phyloP scores from a whole-genome alignment of 192 early-diverging fungal species.

The Backusella circina region DNA sequence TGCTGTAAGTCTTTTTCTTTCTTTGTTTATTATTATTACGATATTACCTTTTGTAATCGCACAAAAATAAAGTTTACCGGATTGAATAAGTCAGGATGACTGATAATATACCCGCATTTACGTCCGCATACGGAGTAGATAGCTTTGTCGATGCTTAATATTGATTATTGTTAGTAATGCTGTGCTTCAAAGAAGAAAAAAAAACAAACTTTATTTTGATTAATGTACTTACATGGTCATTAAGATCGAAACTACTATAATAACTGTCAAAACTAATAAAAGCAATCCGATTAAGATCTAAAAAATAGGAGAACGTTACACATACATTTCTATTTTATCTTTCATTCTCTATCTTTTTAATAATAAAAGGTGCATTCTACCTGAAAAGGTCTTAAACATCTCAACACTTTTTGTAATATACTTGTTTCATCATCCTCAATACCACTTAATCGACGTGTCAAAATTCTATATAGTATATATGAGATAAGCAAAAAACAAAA shows the following conservation, averaged over 20 bases:
- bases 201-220: background rate
- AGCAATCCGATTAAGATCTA: constrained; percentile 27
- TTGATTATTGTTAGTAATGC: background rate
- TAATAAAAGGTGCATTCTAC: background rate
- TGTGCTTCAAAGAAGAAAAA: background rate
- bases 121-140: constrained; percentile 45
- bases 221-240: constrained; percentile 27
- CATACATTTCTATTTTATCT: background rate
- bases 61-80: constrained; percentile 51
- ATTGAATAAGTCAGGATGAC: constrained; percentile 43
- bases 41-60: constrained; percentile 37
- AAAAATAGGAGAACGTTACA: background rate
- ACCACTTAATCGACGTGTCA: constrained; percentile 17
- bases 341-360: background rate
- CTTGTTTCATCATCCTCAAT: constrained; percentile 22
- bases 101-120: constrained; percentile 51
- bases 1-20: background rate
- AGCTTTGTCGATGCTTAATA: constrained; percentile 43
- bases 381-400: constrained; percentile 25
- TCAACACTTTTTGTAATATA: constrained; percentile 5
- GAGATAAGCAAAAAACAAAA: background rate
- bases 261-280: constrained; percentile 11
- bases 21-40: background rate
- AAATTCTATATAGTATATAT: constrained; percentile 28
- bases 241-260: constrained; percentile 30